These are phyloP conservation scores for Rhodotorula babjevae DNA, from an alignment of 768 basidiomycete species.

Conservation along the genomic window DNA sequence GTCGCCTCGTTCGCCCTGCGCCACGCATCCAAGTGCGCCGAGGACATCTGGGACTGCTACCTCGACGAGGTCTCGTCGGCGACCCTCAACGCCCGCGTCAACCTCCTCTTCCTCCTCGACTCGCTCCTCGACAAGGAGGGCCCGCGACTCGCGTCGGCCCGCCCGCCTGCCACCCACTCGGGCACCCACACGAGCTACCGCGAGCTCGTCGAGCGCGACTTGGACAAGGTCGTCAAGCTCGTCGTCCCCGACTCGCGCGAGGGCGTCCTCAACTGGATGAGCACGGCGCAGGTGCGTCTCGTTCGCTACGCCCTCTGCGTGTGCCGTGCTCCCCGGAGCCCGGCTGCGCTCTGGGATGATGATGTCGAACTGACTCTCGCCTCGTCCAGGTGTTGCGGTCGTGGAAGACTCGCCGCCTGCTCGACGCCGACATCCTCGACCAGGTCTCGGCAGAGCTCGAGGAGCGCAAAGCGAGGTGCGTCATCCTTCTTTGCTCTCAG, in stretches of 20 bases:
- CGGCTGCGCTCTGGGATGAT: too few relatives aligned
- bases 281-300: slow-evolving; percentile 48
- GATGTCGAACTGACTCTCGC: slow-evolving; percentile 24
- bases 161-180: neutral
- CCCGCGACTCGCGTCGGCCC: neutral
- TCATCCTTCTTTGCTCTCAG: neutral
- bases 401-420: slow-evolving; percentile 38
- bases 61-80: slow-evolving; percentile 49
- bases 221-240: slow-evolving; percentile 46
- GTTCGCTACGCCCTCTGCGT: neutral
- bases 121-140: slow-evolving; percentile 43
- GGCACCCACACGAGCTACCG: slow-evolving; percentile 36
- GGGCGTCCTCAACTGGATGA: slow-evolving; percentile 49
- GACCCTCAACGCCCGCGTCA: slow-evolving; percentile 49
- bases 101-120: slow-evolving; percentile 52
- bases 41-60: slow-evolving; percentile 52
- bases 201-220: slow-evolving; percentile 45
- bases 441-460: slow-evolving; percentile 24
- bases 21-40: slow-evolving; percentile 47
- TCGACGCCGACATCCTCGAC: slow-evolving; percentile 33
- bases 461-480: slow-evolving; percentile 23
- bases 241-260: slow-evolving; percentile 48
- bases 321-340: too few relatives aligned
- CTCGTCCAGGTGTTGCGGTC: slow-evolving; percentile 38
- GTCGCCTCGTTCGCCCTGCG: slow-evolving; percentile 50